Evolutionary conservation across 768 basidiomycete genomes (phyloP), one percentile per base, ranked within the genome.

Genomic region (Serendipita sp.): DNA sequence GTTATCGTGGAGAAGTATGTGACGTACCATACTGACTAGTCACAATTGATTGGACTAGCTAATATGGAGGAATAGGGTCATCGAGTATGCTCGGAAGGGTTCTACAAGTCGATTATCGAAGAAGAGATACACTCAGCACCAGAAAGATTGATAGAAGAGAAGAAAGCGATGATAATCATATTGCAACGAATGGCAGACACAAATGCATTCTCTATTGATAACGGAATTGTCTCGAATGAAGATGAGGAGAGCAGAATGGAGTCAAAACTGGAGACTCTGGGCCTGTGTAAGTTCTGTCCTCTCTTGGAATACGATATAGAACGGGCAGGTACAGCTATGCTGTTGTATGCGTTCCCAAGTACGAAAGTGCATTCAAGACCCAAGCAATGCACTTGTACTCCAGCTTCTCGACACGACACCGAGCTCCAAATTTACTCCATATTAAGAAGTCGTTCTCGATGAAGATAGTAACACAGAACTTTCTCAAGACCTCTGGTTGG

Each of bases 21-120:
- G 23, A 23, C 23, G 23, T 23, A 23, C 23, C 23, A 23, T 23
- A 23, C 23, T 23, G 23, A 23, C 23, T 23, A 23, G 23, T 23
- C 23, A 23, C 23, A 23, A 23, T 23, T 23, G 23, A 23, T 23
- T 23, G 23, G 23, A 23, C 23, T 23, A 23, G 23, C 23, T 23
- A 23, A 23, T 23, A 23, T 23, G 23, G 23, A 23, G 23, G 13
- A 43, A 11, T 76, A 78, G 88, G 70, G 75, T 55, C 90, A 92
- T 72, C 75, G 78, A 2, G 78, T 81, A 71, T 92, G 90, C 75
- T 90, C 89, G 29, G 91, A 92, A 71, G 74, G 77, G 0, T 93
- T 93, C 71, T 91, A 91, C 72, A 82, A 83, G 67, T 83, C 83
- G 62, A 85, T 89, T 69, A 73, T 92, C 2, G 83, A 87, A 67